phyloP scores from a whole-genome alignment of 164 flowering plant genomes.

The Nelumbo lutea region DNA sequence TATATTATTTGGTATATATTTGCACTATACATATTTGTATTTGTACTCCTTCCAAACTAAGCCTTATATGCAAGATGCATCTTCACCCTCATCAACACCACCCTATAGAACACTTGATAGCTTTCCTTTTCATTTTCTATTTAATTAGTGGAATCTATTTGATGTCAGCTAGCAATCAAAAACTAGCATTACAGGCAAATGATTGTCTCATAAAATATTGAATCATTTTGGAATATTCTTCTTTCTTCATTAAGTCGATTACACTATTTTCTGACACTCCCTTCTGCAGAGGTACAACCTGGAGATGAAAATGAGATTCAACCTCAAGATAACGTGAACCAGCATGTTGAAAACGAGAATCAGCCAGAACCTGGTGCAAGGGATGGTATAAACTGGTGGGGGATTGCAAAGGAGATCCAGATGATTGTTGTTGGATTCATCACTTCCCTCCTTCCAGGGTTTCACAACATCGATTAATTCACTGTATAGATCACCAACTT shows the following conservation, averaged over 20 bases:
- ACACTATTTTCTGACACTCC: not conserved
- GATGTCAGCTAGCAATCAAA: not conserved
- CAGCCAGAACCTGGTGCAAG: conserved; percentile 30
- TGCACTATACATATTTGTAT: too few relatives aligned
- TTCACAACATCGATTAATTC: conserved; percentile 66
- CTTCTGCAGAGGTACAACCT: conserved; percentile 41
- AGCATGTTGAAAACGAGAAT: conserved; percentile 38
- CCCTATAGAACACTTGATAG: too few relatives aligned
- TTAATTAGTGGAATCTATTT: too few relatives aligned
- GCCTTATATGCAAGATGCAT: too few relatives aligned
- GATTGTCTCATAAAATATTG: not conserved
- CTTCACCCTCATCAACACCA: too few relatives aligned
- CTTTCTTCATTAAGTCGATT: too few relatives aligned
- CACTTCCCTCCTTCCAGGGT: conserved; percentile 86
- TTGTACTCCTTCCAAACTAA: too few relatives aligned
- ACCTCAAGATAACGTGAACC: conserved; percentile 33
- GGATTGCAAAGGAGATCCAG: conserved; percentile 74
- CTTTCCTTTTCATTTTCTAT: too few relatives aligned
- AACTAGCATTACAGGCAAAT: not conserved
- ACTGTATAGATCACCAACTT: too few relatives aligned
- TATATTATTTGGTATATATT: too few relatives aligned
- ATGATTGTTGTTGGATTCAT: conserved; percentile 85
- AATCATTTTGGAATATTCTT: too few relatives aligned
- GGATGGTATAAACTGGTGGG: conserved; percentile 65
- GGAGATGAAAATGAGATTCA: conserved; percentile 47